Conservation (phyloP, 2,329 filamentous ascomycete genomes). For the Ramularia collo-cygni region DNA sequence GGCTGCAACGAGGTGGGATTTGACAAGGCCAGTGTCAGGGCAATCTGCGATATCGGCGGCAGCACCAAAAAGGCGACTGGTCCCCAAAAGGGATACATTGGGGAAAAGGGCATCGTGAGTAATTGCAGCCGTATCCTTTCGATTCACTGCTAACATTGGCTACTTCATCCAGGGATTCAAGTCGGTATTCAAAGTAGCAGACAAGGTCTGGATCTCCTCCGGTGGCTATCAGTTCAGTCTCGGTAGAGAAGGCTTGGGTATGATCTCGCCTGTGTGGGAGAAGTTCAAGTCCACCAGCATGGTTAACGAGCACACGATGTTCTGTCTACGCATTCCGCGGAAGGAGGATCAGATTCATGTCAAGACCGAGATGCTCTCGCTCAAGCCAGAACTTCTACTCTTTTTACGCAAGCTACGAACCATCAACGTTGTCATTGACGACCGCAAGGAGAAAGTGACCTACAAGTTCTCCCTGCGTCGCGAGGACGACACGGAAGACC, state of each 20-base stretch:
- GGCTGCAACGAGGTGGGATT: conserved; percentile 47
- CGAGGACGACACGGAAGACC: not conserved
- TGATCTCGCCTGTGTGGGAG: conserved; percentile 30
- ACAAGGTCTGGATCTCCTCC: conserved; percentile 41
- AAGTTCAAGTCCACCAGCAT: conserved; percentile 16
- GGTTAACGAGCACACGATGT: conserved; percentile 14
- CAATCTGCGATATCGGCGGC: too few relatives aligned
- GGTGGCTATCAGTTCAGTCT: conserved; percentile 42
- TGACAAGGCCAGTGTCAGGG: conserved; percentile 28
- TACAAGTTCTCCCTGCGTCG: not conserved
- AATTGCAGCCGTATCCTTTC: too few relatives aligned
- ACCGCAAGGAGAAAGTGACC: not conserved
- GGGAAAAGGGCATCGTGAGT: conserved; percentile 48
- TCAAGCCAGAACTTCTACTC: conserved; percentile 7
- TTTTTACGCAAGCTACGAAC: conserved; percentile 27
- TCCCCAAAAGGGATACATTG: conserved; percentile 38
- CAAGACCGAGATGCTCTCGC: conserved; percentile 21
- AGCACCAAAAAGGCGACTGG: conserved; percentile 10
- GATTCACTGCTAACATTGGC: too few relatives aligned
- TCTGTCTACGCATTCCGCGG: conserved; percentile 19
- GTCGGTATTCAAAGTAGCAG: conserved; percentile 44
- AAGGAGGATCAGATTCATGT: conserved; percentile 19
- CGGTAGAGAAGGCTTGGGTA: conserved; percentile 29
- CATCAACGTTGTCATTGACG: conserved; percentile 16
- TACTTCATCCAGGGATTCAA: too few relatives aligned